phyloP scores from a whole-genome alignment of 2,329 filamentous ascomycete species.

The Cladosporium phlei region DNA sequence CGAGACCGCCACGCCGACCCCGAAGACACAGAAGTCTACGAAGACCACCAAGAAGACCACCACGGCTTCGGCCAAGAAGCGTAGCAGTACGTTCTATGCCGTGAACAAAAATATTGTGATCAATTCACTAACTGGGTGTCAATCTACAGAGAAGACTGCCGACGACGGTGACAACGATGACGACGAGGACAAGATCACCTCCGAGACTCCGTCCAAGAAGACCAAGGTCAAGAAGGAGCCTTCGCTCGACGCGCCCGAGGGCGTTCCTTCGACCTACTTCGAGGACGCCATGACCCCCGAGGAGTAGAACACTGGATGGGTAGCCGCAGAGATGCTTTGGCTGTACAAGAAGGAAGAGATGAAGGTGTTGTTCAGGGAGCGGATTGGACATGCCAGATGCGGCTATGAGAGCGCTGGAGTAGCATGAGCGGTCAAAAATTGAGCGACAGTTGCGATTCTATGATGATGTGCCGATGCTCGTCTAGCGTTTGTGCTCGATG shows the following conservation, averaged over 20 bases:
- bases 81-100: conserved; percentile 6
- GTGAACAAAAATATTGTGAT: neutral
- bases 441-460: too few species aligned
- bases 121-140: neutral
- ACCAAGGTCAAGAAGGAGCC: conserved; percentile 7
- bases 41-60: neutral
- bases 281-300: conserved; percentile 9
- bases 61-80: conserved; percentile 12
- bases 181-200: conserved; percentile 16
- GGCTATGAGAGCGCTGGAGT: too few species aligned
- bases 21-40: too few species aligned
- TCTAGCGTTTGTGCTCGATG: too few species aligned
- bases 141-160: neutral
- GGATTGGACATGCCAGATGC: too few species aligned
- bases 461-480: too few species aligned
- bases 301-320: too few species aligned
- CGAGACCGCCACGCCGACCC: neutral
- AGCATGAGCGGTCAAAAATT: too few species aligned
- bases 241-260: neutral
- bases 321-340: neutral
- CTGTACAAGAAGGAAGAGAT: neutral
- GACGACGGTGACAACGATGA: conserved; percentile 12
- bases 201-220: conserved; percentile 20
- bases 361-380: too few species aligned
- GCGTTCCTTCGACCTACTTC: too few species aligned